These are phyloP conservation scores for Talaromyces liani DNA, from an alignment of 495 filamentous ascomycete genomes.

Conservation along the genomic window DNA sequence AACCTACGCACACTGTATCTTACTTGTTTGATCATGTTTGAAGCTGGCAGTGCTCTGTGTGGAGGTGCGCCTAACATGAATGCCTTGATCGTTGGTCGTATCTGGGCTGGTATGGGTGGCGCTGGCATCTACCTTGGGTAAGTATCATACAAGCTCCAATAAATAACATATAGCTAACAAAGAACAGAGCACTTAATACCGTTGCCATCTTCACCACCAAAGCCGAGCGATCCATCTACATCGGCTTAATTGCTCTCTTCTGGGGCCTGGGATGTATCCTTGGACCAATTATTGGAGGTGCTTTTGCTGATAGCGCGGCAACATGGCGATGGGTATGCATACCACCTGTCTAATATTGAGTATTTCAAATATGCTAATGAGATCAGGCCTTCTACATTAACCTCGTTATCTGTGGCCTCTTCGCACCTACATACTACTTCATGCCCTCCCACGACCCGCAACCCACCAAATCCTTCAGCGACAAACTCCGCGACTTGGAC, in stretches of 20 bases:
- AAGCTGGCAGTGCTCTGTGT: conserved; percentile 23
- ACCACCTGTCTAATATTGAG: too few relatives aligned
- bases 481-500: conserved; percentile 11
- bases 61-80: conserved; percentile 24
- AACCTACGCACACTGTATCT: conserved; percentile 25
- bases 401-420: conserved; percentile 40
- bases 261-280: conserved; percentile 43
- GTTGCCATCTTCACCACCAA: conserved; percentile 35
- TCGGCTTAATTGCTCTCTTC: conserved; percentile 23
- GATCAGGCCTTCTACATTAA: conserved; percentile 56
- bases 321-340: conserved; percentile 49
- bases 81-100: conserved; percentile 26
- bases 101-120: conserved; percentile 32
- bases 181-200: conserved; percentile 24
- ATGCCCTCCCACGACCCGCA: conserved; percentile 25
- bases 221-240: conserved; percentile 35
- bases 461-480: conserved; percentile 5
- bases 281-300: conserved; percentile 51
- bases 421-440: conserved; percentile 39
- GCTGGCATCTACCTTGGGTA: conserved; percentile 43
- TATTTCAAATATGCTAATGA: conserved; percentile 31
- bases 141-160: not conserved
- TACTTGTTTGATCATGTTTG: conserved; percentile 20
- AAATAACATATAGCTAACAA: not conserved
- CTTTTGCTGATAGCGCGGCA: conserved; percentile 36